Evolutionary conservation across 164 flowering plant genomes (phyloP).

Genomic region (Paratinospora sagittata): DNA sequence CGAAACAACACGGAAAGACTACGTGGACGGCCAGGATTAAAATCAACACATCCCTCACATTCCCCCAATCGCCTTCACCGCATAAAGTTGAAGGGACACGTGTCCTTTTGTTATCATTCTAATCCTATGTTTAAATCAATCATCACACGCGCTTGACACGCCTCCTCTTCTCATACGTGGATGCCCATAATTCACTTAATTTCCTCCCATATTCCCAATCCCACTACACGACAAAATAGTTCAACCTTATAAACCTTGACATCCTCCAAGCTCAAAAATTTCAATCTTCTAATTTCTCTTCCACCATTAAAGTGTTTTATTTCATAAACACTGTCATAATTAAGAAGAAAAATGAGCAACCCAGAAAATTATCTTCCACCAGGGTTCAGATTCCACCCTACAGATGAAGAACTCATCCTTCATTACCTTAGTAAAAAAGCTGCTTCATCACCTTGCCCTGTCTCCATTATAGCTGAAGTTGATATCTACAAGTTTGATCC

Average conservation of each 20-base stretch:
- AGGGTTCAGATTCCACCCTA: neutral
- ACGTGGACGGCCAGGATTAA: neutral
- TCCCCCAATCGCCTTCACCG: neutral
- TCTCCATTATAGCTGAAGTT: slow-evolving; percentile 4
- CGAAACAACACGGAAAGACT: neutral
- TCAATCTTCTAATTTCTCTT: neutral
- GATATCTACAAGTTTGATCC: slow-evolving; percentile 3
- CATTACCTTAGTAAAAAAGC: neutral
- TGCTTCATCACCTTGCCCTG: neutral
- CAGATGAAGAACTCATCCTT: neutral
- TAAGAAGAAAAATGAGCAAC: neutral
- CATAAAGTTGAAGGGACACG: neutral
- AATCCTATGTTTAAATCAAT: neutral
- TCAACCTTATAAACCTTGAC: neutral
- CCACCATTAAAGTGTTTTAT: too few species aligned
- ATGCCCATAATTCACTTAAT: too few species aligned
- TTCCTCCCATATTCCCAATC: too few species aligned
- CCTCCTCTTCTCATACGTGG: neutral
- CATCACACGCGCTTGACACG: neutral
- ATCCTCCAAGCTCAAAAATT: neutral
- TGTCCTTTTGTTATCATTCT: neutral
- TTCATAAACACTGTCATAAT: too few species aligned
- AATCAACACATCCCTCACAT: neutral
- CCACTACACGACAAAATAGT: neutral
- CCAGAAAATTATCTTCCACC: neutral